These are phyloP conservation scores for Fagus sylvatica DNA, from an alignment of 306 rosid species.

Conservation along the genomic window DNA sequence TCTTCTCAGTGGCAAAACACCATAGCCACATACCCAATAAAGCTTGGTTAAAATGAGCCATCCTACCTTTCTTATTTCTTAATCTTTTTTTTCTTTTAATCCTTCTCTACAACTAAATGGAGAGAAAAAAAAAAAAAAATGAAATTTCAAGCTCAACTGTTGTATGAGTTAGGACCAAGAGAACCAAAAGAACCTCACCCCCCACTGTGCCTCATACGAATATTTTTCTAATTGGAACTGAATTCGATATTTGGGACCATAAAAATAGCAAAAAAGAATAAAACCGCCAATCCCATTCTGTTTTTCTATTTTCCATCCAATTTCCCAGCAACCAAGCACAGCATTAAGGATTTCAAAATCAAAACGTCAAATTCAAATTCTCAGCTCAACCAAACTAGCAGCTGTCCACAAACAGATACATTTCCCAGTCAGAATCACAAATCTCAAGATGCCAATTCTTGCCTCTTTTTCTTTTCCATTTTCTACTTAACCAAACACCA, in stretches of 20 bases:
- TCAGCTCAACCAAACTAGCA: background rate
- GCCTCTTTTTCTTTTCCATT: background rate
- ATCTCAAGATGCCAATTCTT: constrained; percentile 5
- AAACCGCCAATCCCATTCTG: constrained; percentile 1
- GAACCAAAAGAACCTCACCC: background rate
- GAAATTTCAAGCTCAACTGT: background rate
- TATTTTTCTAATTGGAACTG: background rate
- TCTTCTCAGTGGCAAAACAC: too few species aligned
- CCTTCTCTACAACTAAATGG: background rate
- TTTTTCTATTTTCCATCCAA: constrained; percentile 14
- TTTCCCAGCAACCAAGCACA: constrained; percentile 9
- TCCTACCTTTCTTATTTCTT: background rate
- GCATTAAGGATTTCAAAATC: background rate
- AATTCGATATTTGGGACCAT: background rate
- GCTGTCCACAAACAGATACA: background rate
- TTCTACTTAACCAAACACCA: constrained; percentile 15
- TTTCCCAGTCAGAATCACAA: background rate
- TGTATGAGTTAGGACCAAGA: background rate
- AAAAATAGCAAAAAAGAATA: constrained; percentile 7
- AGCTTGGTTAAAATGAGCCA: too few species aligned
- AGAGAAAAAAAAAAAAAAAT: background rate
- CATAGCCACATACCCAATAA: too few species aligned
- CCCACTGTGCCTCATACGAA: background rate
- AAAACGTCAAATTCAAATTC: background rate
- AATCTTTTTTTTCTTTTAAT: background rate